Evolutionary conservation across 345 rosid genomes (phyloP), one percentile per base, ranked within the genome.

Genomic region (Rhodamnia argentea): DNA sequence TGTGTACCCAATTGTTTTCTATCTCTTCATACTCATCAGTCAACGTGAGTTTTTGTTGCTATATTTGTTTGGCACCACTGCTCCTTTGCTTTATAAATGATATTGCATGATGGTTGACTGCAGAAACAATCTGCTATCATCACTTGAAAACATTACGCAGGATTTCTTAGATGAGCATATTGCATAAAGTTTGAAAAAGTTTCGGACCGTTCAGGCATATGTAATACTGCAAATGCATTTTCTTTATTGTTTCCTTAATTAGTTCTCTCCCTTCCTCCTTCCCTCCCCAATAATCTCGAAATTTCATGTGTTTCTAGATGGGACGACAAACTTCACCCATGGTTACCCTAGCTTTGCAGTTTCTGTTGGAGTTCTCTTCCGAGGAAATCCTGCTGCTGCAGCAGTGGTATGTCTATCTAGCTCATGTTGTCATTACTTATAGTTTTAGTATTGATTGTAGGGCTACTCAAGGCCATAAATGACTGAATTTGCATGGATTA

Each of bases 301-400:
- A 70, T 70, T 70, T 70, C 26, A 2, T 70, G 47, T 37, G 81
- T 88, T 14, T 84, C 85, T 86, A 95, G 99, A 97, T 92, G 99
- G 99, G 88, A 97, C 99, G 85, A 97, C 98, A 82, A 96, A 96
- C 90, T 97, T 97, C 85, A 96, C 99, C 11, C 99, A 97, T 85
- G 93, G 98, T 85, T 97, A 97, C 91, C 99, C 98, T 51, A 95
- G 98, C 93, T 97, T 96, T 92, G 98, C 99, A 26, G 97, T 97
- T 83, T 96, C 98, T 75, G 94, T 97, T n/a, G 99, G 93, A 88
- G 96, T 96, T 91, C 91, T 97, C 52, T 95, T 91, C 90, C 95
- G 86, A 23, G 98, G 99, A 86, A 94, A 88, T 12, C 98, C 98
- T 59, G 95, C 92, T 14, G 98, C 98, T 83, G 99, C 98, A 87